Base-by-base conservation (phyloP, 495 filamentous ascomycete species). In the Venustampulla echinocandica region DNA sequence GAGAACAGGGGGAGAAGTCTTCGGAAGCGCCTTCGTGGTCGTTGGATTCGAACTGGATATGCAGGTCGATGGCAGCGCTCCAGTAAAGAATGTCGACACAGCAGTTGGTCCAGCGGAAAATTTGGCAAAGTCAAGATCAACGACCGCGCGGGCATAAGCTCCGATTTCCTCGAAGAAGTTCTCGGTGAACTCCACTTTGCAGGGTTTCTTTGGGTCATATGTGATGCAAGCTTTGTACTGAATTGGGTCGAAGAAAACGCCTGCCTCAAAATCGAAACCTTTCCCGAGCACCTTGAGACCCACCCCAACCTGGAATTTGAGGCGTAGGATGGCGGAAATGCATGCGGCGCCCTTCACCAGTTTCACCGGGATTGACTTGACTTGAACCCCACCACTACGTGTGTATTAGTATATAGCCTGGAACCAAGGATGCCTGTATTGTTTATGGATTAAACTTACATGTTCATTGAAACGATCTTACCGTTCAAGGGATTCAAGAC, bases 191-290 rank as follows among this genome's bases (percentile, higher is more conserved):
- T n/a, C 44, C 4, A 46, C 4, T 20, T 17, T n/a, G 32, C 44
- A 46, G 15, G 44, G 2, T 15, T 10, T 2, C 2, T 4, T 10
- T 15, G 44, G 44, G 18, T 36, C 18, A 13, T 10, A 38, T 6
- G 44, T 46, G 11, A 46, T 37, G 17, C 27, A 33, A 20, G 44
- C 44, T 37, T 33, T 19, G 33, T 46, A 46, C 17, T 33, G 18
- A 25, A 33, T 15, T 7, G 32, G 27, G 25, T 46, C 44, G 11
- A 34, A 22, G 30, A 37, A 46, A 14, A 46, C 30, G 14, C 44
- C 44, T 4, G 44, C 14, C 27, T 38, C 30, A 13, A 46, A 23
- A 27, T 21, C 30, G 30, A 46, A 46, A 1, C 44, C 44, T 23
- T 36, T 22, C 5, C 32, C 32, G 32, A 46, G 15, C 3, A 38